Conservation (phyloP, 306 rosid genomes). For the Prunus mongolica region DNA sequence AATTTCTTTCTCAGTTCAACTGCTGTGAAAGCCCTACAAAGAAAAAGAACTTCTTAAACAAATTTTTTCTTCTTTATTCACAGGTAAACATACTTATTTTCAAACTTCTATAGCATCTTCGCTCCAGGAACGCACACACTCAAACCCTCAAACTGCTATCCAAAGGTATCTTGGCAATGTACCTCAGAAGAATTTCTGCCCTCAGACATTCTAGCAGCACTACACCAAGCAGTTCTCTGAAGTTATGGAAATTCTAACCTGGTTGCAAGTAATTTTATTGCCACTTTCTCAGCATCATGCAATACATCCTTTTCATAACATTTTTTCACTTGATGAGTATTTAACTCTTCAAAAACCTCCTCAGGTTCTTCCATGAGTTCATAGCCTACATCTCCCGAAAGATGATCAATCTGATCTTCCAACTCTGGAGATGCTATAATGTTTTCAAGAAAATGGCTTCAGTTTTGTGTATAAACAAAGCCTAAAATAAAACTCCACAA, state of each 20-base stretch:
- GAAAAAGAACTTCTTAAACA: constrained; percentile 8
- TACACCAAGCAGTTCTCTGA: neutral
- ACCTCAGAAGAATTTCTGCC: neutral
- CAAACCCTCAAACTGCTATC: neutral
- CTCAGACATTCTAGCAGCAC: neutral
- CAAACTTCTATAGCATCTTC: neutral
- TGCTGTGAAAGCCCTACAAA: constrained; percentile 72
- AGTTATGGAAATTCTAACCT: constrained; percentile 44
- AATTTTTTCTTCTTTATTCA: neutral
- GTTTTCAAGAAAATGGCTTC: neutral
- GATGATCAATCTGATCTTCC: constrained; percentile 10
- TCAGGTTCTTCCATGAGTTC: constrained; percentile 43
- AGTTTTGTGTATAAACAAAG: neutral
- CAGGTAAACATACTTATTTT: neutral
- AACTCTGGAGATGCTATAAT: constrained; percentile 18
- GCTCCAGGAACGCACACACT: neutral
- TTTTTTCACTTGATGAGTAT: constrained; percentile 23
- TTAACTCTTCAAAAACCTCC: constrained; percentile 41
- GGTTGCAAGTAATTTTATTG: constrained; percentile 59
- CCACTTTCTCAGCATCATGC: constrained; percentile 58
- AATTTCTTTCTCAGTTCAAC: constrained; percentile 73
- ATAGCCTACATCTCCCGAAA: constrained; percentile 28
- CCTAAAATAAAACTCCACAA: neutral
- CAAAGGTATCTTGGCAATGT: neutral
- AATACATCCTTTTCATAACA: constrained; percentile 30